These are phyloP conservation scores for Candida lessepsii DNA, from an alignment of 805 yeast genomes.

Conservation along the genomic window DNA sequence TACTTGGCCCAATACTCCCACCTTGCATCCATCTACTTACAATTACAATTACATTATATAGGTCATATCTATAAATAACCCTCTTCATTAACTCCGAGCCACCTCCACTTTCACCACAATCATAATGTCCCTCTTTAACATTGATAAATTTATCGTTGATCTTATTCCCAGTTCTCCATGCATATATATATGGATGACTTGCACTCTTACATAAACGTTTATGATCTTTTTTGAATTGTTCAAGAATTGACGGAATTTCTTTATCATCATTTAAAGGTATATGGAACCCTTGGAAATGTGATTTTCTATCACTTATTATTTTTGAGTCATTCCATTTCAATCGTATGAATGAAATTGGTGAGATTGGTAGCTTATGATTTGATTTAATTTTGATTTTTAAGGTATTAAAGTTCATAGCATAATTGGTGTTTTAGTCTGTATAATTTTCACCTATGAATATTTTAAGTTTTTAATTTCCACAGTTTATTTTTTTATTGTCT, in stretches of 20 bases:
- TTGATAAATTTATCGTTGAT: slow-evolving; percentile 13
- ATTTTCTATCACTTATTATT: slow-evolving; percentile 48
- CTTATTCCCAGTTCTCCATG: slow-evolving; percentile 57
- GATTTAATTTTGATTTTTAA: background rate
- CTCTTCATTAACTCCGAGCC: slow-evolving; percentile 57
- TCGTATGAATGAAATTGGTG: background rate
- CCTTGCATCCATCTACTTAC: slow-evolving; percentile 88
- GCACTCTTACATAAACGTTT: slow-evolving; percentile 52
- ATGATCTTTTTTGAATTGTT: slow-evolving; percentile 42
- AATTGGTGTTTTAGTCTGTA: too few relatives aligned
- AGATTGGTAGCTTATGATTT: too few relatives aligned
- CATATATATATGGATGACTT: slow-evolving; percentile 70
- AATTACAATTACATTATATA: slow-evolving; percentile 58
- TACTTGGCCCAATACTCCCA: slow-evolving; percentile 62
- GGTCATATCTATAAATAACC: slow-evolving; percentile 47
- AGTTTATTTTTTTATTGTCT: too few relatives aligned
- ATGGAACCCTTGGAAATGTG: slow-evolving; percentile 67
- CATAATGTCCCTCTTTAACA: slow-evolving; percentile 59
- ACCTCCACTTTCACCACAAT: slow-evolving; percentile 75
- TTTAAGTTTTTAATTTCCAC: too few relatives aligned
- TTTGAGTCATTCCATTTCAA: slow-evolving; percentile 30
- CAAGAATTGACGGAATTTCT: slow-evolving; percentile 45
- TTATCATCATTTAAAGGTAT: slow-evolving; percentile 34
- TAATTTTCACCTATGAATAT: too few relatives aligned
- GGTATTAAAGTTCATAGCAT: slow-evolving; percentile 1